A percentile compares a stretch with the other conserved stretches of the same genome.
These are phyloP conservation scores for Fomitopsis pulvina DNA, from an alignment of 768 basidiomycete species.

Conservation along the genomic window DNA sequence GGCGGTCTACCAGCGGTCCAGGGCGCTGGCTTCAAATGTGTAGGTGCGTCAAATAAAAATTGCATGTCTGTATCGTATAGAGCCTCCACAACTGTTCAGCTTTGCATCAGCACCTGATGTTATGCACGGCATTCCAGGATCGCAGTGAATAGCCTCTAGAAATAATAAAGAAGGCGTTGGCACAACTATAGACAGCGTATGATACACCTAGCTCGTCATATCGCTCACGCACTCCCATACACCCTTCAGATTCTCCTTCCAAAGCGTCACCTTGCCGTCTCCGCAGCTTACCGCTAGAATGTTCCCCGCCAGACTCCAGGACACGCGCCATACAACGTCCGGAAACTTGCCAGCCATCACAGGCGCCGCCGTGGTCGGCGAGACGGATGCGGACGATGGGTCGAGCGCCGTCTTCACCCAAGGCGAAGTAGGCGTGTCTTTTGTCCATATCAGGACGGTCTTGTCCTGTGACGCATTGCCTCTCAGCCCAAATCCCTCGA, in stretches of 20 bases:
- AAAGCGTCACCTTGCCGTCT: slow-evolving; percentile 95
- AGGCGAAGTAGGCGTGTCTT: slow-evolving; percentile 62
- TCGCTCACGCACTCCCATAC: slow-evolving; percentile 96
- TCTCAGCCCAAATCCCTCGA: background rate
- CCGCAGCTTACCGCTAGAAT: slow-evolving; percentile 95
- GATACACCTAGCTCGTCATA: slow-evolving; percentile 61
- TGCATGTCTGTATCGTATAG: too few species aligned
- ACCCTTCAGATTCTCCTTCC: slow-evolving; percentile 97
- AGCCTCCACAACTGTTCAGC: too few species aligned
- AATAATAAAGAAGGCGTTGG: background rate
- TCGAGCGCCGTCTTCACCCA: slow-evolving; percentile 83
- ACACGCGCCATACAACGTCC: slow-evolving; percentile 98
- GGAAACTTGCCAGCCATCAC: slow-evolving; percentile 71
- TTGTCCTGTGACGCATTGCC: slow-evolving; percentile 44
- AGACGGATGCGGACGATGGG: slow-evolving; percentile 45
- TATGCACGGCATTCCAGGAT: too few species aligned
- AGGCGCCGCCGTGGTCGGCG: slow-evolving; percentile 35
- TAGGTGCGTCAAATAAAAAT: too few species aligned
- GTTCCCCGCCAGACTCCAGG: slow-evolving; percentile 96
- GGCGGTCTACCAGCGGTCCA: background rate
- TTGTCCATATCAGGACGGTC: slow-evolving; percentile 89
- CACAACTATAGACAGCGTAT: background rate
- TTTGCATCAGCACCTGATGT: background rate
- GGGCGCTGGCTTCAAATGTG: background rate
- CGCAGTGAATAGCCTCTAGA: background rate